These are phyloP conservation scores for Jamesozyma hellenica DNA, from an alignment of 805 yeast genomes.

Conservation along the genomic window DNA sequence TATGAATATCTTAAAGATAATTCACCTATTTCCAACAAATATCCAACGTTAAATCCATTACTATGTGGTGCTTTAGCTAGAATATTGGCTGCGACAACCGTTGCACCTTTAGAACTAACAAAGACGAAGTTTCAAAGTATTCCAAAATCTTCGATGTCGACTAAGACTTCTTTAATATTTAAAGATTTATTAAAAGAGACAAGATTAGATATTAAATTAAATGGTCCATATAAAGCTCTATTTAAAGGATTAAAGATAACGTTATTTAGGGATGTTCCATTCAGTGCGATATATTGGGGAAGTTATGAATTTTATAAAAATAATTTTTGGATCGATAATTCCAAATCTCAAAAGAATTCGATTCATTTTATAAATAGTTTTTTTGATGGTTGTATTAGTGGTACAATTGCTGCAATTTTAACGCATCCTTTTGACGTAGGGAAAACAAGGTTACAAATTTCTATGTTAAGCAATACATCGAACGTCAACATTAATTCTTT, in stretches of 20 bases:
- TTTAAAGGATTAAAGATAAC: slow-evolving; percentile 84
- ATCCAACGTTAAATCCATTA: slow-evolving; percentile 52
- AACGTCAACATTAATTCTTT: slow-evolving; percentile 7
- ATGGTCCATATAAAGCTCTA: slow-evolving; percentile 49
- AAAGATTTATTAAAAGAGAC: slow-evolving; percentile 46
- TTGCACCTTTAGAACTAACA: slow-evolving; percentile 79
- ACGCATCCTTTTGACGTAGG: slow-evolving; percentile 98
- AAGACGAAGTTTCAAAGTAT: slow-evolving; percentile 89
- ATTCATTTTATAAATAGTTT: slow-evolving; percentile 50
- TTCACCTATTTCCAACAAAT: slow-evolving; percentile 41
- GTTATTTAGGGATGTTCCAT: slow-evolving; percentile 95
- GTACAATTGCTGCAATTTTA: slow-evolving; percentile 70
- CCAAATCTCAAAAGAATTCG: not conserved
- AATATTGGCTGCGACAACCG: slow-evolving; percentile 67
- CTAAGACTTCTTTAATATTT: slow-evolving; percentile 27
- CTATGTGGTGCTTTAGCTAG: slow-evolving; percentile 82
- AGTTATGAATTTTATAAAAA: slow-evolving; percentile 53
- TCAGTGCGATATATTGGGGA: slow-evolving; percentile 91
- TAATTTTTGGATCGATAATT: slow-evolving; percentile 6
- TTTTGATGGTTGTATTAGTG: slow-evolving; percentile 74
- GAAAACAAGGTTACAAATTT: slow-evolving; percentile 78
- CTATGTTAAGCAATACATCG: slow-evolving; percentile 17
- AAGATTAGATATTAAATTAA: slow-evolving; percentile 36
- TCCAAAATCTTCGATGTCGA: slow-evolving; percentile 37
- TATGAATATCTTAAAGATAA: slow-evolving; percentile 76